phyloP scores from a whole-genome alignment of 1,284 basidiomycete species.

The Pseudozyma pruni region DNA sequence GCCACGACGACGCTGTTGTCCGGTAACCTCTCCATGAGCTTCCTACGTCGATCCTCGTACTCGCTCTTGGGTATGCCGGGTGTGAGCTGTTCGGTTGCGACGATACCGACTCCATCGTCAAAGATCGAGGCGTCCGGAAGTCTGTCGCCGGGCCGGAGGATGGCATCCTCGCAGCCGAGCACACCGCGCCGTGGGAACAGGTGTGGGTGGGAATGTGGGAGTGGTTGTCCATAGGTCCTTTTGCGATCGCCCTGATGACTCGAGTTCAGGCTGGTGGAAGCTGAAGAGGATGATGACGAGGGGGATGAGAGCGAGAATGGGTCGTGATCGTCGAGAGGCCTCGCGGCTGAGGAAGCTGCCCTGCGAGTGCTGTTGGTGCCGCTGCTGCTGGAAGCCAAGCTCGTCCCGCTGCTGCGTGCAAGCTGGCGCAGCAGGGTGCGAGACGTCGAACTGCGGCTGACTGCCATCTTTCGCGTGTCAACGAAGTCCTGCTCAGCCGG shows the following conservation, averaged over 20 bases:
- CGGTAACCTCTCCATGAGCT: conserved; percentile 81
- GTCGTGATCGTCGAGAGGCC: conserved; percentile 36
- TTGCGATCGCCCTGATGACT: background rate
- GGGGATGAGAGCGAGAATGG: conserved; percentile 7
- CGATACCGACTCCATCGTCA: conserved; percentile 35
- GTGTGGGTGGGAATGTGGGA: conserved; percentile 81
- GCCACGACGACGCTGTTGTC: conserved; percentile 82
- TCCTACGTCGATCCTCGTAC: conserved; percentile 80
- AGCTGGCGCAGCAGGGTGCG: conserved; percentile 14
- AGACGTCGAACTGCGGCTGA: conserved; percentile 8
- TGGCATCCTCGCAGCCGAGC: conserved; percentile 43
- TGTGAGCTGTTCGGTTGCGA: conserved; percentile 75
- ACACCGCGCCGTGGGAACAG: conserved; percentile 71
- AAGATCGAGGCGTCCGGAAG: conserved; percentile 11
- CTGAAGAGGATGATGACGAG: conserved; percentile 9
- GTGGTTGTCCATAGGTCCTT: conserved; percentile 77
- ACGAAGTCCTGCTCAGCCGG: background rate
- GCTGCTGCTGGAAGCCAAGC: background rate
- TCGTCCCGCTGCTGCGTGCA: conserved; percentile 8
- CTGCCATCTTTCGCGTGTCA: conserved; percentile 6
- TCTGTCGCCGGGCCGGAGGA: conserved; percentile 19
- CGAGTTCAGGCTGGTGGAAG: conserved; percentile 13
- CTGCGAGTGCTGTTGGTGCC: conserved; percentile 5
- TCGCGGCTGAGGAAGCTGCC: conserved; percentile 43
- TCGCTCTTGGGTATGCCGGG: conserved; percentile 84